Evolutionary conservation across 805 yeast genomes (phyloP), one percentile per base, ranked within the genome.

Genomic region (Nakazawaea pomicola): DNA sequence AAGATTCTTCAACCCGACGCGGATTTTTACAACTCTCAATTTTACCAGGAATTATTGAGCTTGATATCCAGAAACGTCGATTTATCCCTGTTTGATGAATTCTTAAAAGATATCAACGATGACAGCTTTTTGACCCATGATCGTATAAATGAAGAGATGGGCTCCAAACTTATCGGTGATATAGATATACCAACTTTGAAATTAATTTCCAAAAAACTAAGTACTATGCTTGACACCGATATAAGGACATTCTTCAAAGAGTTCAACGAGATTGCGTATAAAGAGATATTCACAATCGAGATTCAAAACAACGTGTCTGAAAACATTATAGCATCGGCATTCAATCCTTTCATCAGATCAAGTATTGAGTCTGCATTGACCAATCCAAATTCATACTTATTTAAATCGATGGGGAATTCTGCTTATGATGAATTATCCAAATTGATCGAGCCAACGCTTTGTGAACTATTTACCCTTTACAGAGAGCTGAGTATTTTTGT

Each of bases 401-500:
- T 20, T 19, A 33, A 31, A 16, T 12, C 30, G 4, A 33, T 5
- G 15, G 36, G 20, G 11, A 19, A 25, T 17, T 28, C 41, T 6
- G 28, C 30, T 6, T 20, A 21, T 7, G 46, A 43, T 19, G 49
- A 54, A 29, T 46, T 74, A 18, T 62, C 62, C 47, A 54, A 60
- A 33, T 33, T 57, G 1, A 49, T 73, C 34, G 75, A 71, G 16
- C 89, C 89, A 1, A 62, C 76, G 3, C 52, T 79, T 6, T 64
- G 75, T 23, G 75, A 72, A 36, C 56, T 89, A 40, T 89, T 76
- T 60, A 72, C 76, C 36, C 66, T 86, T 12, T 83, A 81, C 56
- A 74, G 93, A 45, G 96, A 89, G 50, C 90, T 96, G 0, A 83
- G 85, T 18, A 67, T 79, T 3, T 62, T 70, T 23, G 70, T 61